Evolutionary conservation across 192 early-diverging fungal species (phyloP), one percentile per base, ranked within the genome.

Genomic region (Rhizophagus clarus): DNA sequence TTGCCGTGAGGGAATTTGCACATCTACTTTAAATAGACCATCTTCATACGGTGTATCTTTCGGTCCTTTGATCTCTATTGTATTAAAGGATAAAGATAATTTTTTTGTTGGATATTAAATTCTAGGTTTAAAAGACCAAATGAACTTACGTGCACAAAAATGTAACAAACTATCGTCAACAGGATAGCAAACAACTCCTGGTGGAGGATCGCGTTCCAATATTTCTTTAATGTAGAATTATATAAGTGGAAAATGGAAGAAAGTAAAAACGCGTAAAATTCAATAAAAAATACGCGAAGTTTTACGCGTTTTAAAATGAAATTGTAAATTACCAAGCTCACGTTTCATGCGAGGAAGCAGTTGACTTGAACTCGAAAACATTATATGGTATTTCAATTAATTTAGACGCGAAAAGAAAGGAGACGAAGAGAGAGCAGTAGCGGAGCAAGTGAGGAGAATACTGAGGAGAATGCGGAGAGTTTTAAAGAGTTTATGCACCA

Each of bases 1-100:
- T 72, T 80, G 85, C 88, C 76, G 74, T 22, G 86, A 81, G 10
- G 90, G 88, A 10, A 92, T 88, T 45, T 83, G 79, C 31, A 94
- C 86, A 49, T 93, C 91, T 11, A 95, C 73, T 45, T 85, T 82
- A 73, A 95, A 95, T 0, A 79, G 83, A 10, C 94, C 94, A 4
- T 80, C 79, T 47, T 87, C 87, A 76, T 92, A 95, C 4, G 94
- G 94, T 22, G 92, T 91, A 60, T 90, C 89, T 10, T 80, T 78
- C 7, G 92, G 92, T 26, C 93, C 93, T 51, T 79, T 83, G 0
- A 92, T 74, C 24, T 85, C 89, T 90, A 79, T 29, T 45, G 47
- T n/a, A 37, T 9, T 5, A 28, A 34, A 79, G 14, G 29, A 28
- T 6, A 2, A 45, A 51, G 49, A 47, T 15, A 31, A 5, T 26